phyloP scores from a whole-genome alignment of 179 eudicot genomes.

The Spergularia azorica region DNA sequence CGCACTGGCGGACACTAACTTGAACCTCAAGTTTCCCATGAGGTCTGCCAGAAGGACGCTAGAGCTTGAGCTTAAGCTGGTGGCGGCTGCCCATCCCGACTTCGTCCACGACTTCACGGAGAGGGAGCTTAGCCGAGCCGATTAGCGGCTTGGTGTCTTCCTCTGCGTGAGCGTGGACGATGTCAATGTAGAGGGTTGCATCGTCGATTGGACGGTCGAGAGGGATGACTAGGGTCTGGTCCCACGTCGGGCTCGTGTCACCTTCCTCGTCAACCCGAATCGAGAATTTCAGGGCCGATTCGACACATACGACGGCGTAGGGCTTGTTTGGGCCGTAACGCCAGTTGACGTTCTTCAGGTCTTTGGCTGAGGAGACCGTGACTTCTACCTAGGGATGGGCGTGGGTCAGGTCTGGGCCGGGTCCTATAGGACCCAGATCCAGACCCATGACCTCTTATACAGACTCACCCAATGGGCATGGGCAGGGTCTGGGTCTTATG shows the following conservation, averaged over 20 bases:
- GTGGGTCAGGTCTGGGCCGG: too few species aligned
- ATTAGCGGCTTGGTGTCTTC: constrained; percentile 69
- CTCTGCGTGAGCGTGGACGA: constrained; percentile 56
- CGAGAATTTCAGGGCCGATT: constrained; percentile 52
- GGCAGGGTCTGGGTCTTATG: too few species aligned
- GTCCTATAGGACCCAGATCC: too few species aligned
- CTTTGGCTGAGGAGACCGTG: constrained; percentile 58
- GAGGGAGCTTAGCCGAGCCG: constrained; percentile 57
- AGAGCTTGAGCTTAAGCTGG: constrained; percentile 47
- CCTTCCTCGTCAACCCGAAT: constrained; percentile 60
- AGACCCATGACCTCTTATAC: too few species aligned
- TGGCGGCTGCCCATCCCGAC: constrained; percentile 42
- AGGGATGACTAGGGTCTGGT: constrained; percentile 51
- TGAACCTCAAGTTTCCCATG: too few species aligned
- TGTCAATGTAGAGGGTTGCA: constrained; percentile 53
- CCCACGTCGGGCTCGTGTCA: constrained; percentile 65
- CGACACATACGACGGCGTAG: constrained; percentile 79
- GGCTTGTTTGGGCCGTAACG: constrained; percentile 68
- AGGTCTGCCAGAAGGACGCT: constrained; percentile 58
- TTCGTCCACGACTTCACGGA: constrained; percentile 55
- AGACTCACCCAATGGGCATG: too few species aligned
- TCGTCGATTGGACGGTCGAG: constrained; percentile 58
- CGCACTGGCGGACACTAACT: too few species aligned
- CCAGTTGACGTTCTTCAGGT: constrained; percentile 89
- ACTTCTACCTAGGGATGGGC: constrained; percentile 34